Evolutionary conservation across 306 rosid genomes (phyloP).

Genomic region (Castanea crenata): DNA sequence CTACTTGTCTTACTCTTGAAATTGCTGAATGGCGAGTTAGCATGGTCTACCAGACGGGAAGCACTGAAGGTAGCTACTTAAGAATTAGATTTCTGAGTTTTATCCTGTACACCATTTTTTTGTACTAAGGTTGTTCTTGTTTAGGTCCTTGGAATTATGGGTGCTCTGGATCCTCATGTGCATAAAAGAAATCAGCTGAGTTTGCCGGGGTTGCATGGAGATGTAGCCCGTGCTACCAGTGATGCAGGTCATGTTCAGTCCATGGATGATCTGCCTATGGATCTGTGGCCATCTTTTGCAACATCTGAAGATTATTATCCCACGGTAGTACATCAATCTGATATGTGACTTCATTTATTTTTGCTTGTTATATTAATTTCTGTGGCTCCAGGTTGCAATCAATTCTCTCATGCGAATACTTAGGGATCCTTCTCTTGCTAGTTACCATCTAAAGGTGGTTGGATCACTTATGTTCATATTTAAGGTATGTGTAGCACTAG

Average conservation of each 20-base stretch:
- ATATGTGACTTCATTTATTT: slow-evolving; percentile 4
- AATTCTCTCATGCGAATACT: slow-evolving; percentile 96
- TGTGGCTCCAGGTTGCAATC: slow-evolving; percentile 76
- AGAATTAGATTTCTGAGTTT: slow-evolving; percentile 21
- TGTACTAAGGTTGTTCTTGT: slow-evolving; percentile 22
- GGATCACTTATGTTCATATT: slow-evolving; percentile 98
- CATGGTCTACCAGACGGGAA: slow-evolving; percentile 99
- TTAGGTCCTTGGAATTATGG: slow-evolving; percentile 98
- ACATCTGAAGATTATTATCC: slow-evolving; percentile 93
- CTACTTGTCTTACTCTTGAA: slow-evolving; percentile 88
- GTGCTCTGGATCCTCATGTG: slow-evolving; percentile 96
- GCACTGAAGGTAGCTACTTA: slow-evolving; percentile 70
- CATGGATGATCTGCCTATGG: slow-evolving; percentile 80
- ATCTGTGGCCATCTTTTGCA: slow-evolving; percentile 96
- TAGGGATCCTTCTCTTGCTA: slow-evolving; percentile 96
- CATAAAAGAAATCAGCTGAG: slow-evolving; percentile 80
- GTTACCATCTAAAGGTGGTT: slow-evolving; percentile 86
- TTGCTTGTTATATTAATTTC: slow-evolving; percentile 1
- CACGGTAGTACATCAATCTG: slow-evolving; percentile 54
- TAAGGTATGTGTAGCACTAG: slow-evolving; percentile 55
- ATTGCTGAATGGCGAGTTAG: slow-evolving; percentile 87
- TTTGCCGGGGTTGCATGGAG: slow-evolving; percentile 85
- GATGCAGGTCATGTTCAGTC: slow-evolving; percentile 92
- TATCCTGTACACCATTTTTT: neutral
- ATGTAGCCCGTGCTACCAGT: slow-evolving; percentile 69